Conservation (phyloP, 768 basidiomycete genomes). For the Dentipellis sp. region DNA sequence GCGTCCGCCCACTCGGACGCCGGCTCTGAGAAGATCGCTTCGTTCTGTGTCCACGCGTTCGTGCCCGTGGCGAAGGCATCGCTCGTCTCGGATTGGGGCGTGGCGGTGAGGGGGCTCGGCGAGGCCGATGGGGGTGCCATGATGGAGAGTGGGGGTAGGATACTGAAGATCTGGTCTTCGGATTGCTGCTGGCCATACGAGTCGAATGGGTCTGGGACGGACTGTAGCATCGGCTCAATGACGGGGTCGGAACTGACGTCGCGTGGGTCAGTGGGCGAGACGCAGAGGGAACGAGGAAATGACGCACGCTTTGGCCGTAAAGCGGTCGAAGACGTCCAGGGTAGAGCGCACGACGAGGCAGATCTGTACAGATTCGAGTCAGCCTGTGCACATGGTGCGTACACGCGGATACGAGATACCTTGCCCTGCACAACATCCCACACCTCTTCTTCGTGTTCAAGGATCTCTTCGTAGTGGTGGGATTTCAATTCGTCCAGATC, state of each 20-base stretch:
- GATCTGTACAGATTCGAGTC: slow-evolving; percentile 31
- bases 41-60: slow-evolving; percentile 18
- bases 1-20: slow-evolving; percentile 45
- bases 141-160: slow-evolving; percentile 75
- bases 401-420: slow-evolving; percentile 28
- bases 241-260: slow-evolving; percentile 68
- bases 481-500: slow-evolving; percentile 82
- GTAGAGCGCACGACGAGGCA: slow-evolving; percentile 82
- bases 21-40: slow-evolving; percentile 17
- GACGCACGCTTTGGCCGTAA: slow-evolving; percentile 79
- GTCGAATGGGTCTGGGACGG: slow-evolving; percentile 89
- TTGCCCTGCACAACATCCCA: slow-evolving; percentile 89
- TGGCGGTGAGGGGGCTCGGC: slow-evolving; percentile 46
- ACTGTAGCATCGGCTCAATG: slow-evolving; percentile 84
- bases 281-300: slow-evolving; percentile 4
- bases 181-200: slow-evolving; percentile 82
- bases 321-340: slow-evolving; percentile 85
- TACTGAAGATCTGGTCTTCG: slow-evolving; percentile 89
- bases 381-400: not conserved
- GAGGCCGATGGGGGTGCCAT: slow-evolving; percentile 49
- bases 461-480: slow-evolving; percentile 79
- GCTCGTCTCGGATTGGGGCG: slow-evolving; percentile 19
- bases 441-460: slow-evolving; percentile 92
- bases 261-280: slow-evolving; percentile 8
- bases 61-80: slow-evolving; percentile 7